Conservation (phyloP, 2,329 filamentous ascomycete genomes). For the Talaromyces sp. region DNA sequence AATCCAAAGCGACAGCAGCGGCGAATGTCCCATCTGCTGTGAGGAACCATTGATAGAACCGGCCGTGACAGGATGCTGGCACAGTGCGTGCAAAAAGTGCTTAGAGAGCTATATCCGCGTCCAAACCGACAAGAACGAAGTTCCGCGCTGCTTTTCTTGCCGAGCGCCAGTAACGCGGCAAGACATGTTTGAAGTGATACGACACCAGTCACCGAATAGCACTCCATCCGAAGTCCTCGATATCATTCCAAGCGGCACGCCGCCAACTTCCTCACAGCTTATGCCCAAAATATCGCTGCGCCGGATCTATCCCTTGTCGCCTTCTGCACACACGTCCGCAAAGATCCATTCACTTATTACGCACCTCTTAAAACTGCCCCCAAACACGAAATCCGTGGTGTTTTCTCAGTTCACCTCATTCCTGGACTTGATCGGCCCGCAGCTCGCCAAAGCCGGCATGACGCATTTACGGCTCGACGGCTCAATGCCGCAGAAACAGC, state of each 20-base stretch:
- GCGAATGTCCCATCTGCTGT: constrained; percentile 89
- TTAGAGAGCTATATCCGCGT: constrained; percentile 86
- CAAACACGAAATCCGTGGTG: constrained; percentile 76
- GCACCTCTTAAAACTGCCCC: constrained; percentile 66
- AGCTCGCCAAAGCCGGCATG: constrained; percentile 66
- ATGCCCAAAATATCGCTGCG: constrained; percentile 53
- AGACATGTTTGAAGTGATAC: constrained; percentile 88
- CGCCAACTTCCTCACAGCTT: constrained; percentile 24
- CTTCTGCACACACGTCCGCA: constrained; percentile 57
- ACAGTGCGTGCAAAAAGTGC: constrained; percentile 92
- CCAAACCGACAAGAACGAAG: constrained; percentile 67
- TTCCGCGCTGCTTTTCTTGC: constrained; percentile 85
- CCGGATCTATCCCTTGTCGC: constrained; percentile 58
- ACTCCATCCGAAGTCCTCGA: constrained; percentile 39
- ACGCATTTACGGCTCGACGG: constrained; percentile 84
- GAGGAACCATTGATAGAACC: constrained; percentile 96
- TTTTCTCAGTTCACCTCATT: constrained; percentile 99
- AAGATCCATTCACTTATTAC: constrained; percentile 78
- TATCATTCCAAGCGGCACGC: constrained; percentile 37
- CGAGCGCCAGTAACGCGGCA: constrained; percentile 73
- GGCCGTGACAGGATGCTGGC: constrained; percentile 93
- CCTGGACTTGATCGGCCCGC: constrained; percentile 81
- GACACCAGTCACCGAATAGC: constrained; percentile 51
- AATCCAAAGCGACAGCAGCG: constrained; percentile 81
- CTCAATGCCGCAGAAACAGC: constrained; percentile 76